A percentile compares a stretch with the other conserved stretches of the same genome.
These are phyloP conservation scores for Meyerozyma smithsonii DNA, from an alignment of 1,139 yeast species.

Conservation along the genomic window DNA sequence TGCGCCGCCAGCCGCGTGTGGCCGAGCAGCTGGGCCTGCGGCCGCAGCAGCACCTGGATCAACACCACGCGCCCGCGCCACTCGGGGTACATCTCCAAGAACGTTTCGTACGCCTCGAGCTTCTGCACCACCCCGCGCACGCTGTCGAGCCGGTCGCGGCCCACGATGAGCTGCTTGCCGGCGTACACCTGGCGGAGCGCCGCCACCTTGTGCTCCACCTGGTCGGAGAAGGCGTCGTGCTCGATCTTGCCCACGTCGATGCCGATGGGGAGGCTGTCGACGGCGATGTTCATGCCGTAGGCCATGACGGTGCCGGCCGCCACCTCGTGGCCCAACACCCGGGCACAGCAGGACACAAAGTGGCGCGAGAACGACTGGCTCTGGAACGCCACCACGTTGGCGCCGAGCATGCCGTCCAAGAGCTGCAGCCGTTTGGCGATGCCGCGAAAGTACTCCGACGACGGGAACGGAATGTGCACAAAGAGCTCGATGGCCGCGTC, in stretches of 20 bases:
- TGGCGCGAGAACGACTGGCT: constrained; percentile 83
- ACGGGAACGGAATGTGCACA: constrained; percentile 90
- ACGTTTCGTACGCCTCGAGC: constrained; percentile 74
- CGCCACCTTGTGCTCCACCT: constrained; percentile 32
- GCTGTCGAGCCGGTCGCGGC: constrained; percentile 75
- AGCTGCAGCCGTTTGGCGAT: constrained; percentile 76
- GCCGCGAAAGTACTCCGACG: constrained; percentile 91
- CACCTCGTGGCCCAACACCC: constrained; percentile 70
- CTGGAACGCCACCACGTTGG: constrained; percentile 83
- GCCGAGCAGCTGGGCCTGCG: constrained; percentile 41
- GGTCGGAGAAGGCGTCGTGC: constrained; percentile 45
- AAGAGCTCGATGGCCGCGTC: constrained; percentile 79
- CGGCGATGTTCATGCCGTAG: constrained; percentile 70
- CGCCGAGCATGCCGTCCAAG: constrained; percentile 87
- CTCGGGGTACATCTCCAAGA: constrained; percentile 84
- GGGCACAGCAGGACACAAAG: constrained; percentile 81
- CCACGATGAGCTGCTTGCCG: constrained; percentile 73
- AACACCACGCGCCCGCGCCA: constrained; percentile 85
- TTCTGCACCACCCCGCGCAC: constrained; percentile 84
- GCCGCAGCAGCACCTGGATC: constrained; percentile 88
- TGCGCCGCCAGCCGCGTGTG: constrained; percentile 22
- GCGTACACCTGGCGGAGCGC: constrained; percentile 64
- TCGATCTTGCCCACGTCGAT: constrained; percentile 68
- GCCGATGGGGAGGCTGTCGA: constrained; percentile 80
- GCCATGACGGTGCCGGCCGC: constrained; percentile 58